A percentile compares a stretch with the other conserved stretches of the same genome.
Evolutionary conservation across 805 yeast species (phyloP).

Genomic region (Nakazawaea pomicola): DNA sequence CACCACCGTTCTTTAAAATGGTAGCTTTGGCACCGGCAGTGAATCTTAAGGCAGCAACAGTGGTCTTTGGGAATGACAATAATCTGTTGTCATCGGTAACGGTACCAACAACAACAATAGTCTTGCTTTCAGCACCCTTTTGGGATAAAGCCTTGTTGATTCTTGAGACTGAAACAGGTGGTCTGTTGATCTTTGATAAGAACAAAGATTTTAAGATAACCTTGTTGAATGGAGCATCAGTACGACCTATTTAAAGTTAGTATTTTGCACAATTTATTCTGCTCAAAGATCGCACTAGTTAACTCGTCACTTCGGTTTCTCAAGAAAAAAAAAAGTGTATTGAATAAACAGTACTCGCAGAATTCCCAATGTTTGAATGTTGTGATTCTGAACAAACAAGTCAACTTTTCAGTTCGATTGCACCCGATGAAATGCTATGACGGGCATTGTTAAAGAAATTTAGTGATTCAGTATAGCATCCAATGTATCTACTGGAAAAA

Average conservation of each 20-base stretch:
- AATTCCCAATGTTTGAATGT: too few relatives aligned
- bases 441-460: conserved; percentile 21
- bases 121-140: conserved; percentile 82
- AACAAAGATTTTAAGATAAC: conserved; percentile 89
- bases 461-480: conserved; percentile 15
- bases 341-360: conserved; percentile 28
- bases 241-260: conserved; percentile 69
- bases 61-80: conserved; percentile 90
- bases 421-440: conserved; percentile 13
- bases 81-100: conserved; percentile 97
- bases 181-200: conserved; percentile 98
- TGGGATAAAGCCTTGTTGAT: conserved; percentile 65
- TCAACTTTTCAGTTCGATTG: too few relatives aligned
- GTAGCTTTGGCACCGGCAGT: conserved; percentile 98
- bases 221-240: conserved; percentile 99
- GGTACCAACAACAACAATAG: conserved; percentile 97
- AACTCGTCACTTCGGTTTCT: too few relatives aligned
- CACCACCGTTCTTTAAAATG: conserved; percentile 98
- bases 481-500: conserved; percentile 10
- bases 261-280: conserved; percentile 29
- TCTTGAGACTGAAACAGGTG: conserved; percentile 96
- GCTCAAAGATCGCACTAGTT: conserved; percentile 42
- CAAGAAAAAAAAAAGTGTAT: too few relatives aligned
- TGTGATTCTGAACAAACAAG: too few relatives aligned
- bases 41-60: conserved; percentile 99